Base-by-base conservation (phyloP, 2,329 filamentous ascomycete genomes). In the Nemania diffusa region DNA sequence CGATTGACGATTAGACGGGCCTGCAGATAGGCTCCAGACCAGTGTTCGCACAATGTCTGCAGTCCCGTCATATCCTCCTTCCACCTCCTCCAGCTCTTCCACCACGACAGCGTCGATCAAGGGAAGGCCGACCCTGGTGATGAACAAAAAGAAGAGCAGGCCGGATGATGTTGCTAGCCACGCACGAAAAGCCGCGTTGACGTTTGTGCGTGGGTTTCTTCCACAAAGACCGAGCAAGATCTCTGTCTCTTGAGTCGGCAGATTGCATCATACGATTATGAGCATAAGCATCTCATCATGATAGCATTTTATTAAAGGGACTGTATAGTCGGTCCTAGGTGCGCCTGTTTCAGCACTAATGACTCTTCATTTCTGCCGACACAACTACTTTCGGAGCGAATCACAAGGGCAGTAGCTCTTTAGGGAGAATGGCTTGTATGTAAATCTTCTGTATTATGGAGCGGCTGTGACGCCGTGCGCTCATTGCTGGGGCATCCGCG, bases 1-100 rank as follows among this genome's bases (percentile, higher is more conserved):
- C 87, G 95, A 97, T 90, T 99, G 93, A 95, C 89, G 89, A 88
- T 88, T 85, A 86, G 88, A 91, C 88, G 88, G 88, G 88, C 83
- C 87, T 87, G 84, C 81, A 80, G 87, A 86, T 80, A 80, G 79
- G 73, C 76, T 75, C 76, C 80, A 83, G 79, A 82, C 83, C 77
- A 70, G 74, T 74, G 72, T 74, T 75, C 71, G 72, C 68, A 80
- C 81, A 76, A 79, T 78, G 81, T 86, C 85, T 85, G 85, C 85
- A 85, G 87, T 85, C 87, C 87, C 87, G 87, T 89, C 85, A 83
- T 82, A 80, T 79, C 81, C 83, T 77, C 74, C 71, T 70, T 75
- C 72, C 62, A 74, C 72, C 64, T 73, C 73, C 44, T 71, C 73
- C 37, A 72, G 72, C 70, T 72, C 75, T 55, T 68, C 71, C 50